Percentiles rank a stretch among this genome's conserved stretches.
These are phyloP conservation scores for Phragmites australis DNA, from an alignment of 176 grass and related monocot species.

Conservation along the genomic window DNA sequence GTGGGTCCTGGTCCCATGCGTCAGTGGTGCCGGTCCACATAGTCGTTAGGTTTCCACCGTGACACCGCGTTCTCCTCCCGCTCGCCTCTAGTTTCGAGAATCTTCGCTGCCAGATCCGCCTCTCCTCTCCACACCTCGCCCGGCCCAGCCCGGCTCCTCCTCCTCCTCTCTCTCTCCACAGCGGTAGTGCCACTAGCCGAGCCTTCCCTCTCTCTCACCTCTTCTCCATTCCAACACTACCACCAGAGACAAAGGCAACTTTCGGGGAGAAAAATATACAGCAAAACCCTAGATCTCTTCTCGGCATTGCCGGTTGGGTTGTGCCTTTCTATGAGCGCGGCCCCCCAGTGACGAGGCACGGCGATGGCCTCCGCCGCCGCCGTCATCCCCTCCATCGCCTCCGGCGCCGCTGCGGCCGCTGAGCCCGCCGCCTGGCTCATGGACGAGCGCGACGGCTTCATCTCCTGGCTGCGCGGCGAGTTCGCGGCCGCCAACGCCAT, in stretches of 20 bases:
- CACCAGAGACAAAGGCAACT: constrained; percentile 13
- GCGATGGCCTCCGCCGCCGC: constrained; percentile 51
- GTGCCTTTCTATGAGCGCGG: constrained; percentile 36
- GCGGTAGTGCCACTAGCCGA: constrained; percentile 1
- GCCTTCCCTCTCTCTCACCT: not conserved
- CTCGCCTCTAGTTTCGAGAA: constrained; percentile 42
- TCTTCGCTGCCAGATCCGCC: constrained; percentile 45
- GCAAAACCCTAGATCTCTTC: constrained; percentile 83
- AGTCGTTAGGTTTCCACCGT: constrained; percentile 16
- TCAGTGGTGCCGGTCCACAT: not conserved
- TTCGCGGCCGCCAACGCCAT: constrained; percentile 94
- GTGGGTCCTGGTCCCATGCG: not conserved
- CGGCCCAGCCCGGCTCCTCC: not conserved
- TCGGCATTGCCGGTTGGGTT: constrained; percentile 30
- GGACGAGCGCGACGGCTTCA: constrained; percentile 86
- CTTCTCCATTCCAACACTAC: constrained; percentile 13
- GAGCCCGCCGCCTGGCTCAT: constrained; percentile 43
- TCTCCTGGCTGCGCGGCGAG: constrained; percentile 87
- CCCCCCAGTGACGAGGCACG: constrained; percentile 17
- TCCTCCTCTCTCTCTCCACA: not conserved
- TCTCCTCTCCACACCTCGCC: constrained; percentile 3
- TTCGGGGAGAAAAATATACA: constrained; percentile 18
- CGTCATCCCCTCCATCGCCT: constrained; percentile 17
- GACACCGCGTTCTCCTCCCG: not conserved
- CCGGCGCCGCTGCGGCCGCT: not conserved